Evolutionary conservation across 768 basidiomycete genomes (phyloP), one percentile per base, ranked within the genome.

Genomic region (Leucocoprinus leucothites): DNA sequence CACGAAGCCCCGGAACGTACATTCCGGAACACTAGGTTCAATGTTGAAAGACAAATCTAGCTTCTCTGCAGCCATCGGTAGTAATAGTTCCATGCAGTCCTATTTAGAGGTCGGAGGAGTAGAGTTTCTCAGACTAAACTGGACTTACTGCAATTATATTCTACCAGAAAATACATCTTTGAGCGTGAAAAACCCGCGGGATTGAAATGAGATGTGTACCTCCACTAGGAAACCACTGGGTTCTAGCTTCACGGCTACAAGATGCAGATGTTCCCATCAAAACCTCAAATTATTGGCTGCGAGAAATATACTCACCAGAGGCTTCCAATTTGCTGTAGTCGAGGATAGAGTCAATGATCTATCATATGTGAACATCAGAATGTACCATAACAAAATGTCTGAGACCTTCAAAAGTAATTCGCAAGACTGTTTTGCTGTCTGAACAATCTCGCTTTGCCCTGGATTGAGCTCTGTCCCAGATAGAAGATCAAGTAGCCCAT

Each of bases 321-420:
- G 87, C 88, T 64, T 90, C 88, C 1, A 89, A 71, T 65, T 90
- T 90, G 68, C 86, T 87, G 68, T 89, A 89, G 63, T 90, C 88
- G 59, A 90, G 67, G 47, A 90, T 87, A 1, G 85, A 86, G 65
- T 89, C 86, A 61, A 90, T 89, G 64, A 89, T 89, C 85, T 88
- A 51, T 28, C n/a, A 25, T 31, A 25, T 9, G 47, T 31, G 24
- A 41, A 35, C 21, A 48, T 63, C 48, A 57, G 60, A 50, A 2
- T 1, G 36, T 18, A 16, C 19, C 8, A 16, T 2, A 19, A 21
- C 18, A 24, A 41, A 18, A 26, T 24, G 19, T 19, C 2, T 24
- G 14, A 40, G 60, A 82, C 86, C 75, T 87, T 87, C 51, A 89
- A 68, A 21, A 90, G 68, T 14, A 89, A 73, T 65, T 89, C 88